Conservation (phyloP, 257 asterid genomes). For the Oldenlandia corymbosa region DNA sequence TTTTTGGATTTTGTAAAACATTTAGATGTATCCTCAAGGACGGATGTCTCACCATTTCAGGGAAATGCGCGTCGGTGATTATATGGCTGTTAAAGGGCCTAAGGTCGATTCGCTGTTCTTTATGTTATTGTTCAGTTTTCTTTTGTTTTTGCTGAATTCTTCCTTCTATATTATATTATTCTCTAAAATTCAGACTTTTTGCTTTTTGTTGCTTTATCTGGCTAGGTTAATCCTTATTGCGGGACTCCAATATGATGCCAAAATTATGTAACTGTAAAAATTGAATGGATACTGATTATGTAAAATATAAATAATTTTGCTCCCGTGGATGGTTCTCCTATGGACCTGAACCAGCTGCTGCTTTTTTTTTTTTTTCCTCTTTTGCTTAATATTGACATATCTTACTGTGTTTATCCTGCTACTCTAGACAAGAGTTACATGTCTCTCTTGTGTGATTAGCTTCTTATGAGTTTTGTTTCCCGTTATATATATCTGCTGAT, state of each 20-base stretch:
- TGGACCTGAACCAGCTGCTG: not conserved
- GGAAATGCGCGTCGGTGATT: conserved; percentile 86
- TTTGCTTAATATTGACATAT: conserved; percentile 3
- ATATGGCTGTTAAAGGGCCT: conserved; percentile 88
- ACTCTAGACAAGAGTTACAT: too few species aligned
- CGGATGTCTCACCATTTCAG: conserved; percentile 98
- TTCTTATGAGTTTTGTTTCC: not conserved
- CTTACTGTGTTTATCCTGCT: not conserved
- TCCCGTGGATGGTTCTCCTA: not conserved
- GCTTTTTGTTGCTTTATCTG: not conserved
- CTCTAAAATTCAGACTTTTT: not conserved
- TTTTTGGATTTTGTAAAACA: conserved; percentile 13
- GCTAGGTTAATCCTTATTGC: too few species aligned
- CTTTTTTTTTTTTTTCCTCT: too few species aligned
- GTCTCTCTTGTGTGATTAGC: not conserved
- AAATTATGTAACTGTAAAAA: too few species aligned
- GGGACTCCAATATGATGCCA: too few species aligned
- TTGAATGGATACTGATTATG: too few species aligned
- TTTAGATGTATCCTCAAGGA: conserved; percentile 99
- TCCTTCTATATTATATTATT: not conserved
- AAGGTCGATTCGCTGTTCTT: conserved; percentile 50
- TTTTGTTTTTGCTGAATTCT: not conserved
- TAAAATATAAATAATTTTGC: not conserved
- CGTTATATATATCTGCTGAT: not conserved
- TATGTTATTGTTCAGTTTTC: not conserved